Percentiles rank a stretch among this genome's conserved stretches.
These are phyloP conservation scores for Fusarium sp. DNA, from an alignment of 2,329 filamentous ascomycete species.

Conservation along the genomic window DNA sequence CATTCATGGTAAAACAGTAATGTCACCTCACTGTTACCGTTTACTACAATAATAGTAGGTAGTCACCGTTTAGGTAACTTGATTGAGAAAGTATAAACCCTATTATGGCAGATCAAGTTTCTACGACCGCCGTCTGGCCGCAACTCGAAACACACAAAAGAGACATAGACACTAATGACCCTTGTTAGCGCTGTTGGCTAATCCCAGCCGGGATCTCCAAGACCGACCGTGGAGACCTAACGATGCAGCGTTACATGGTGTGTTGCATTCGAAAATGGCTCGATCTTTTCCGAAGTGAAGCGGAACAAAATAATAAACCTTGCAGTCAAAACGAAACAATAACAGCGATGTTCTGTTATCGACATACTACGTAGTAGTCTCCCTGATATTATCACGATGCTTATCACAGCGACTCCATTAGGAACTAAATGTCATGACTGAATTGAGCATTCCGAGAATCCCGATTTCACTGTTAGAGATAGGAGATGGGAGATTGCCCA, in stretches of 20 bases:
- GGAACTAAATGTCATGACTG: background rate
- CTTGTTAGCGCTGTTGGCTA: conserved; percentile 3
- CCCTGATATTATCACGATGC: background rate
- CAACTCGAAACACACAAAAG: conserved; percentile 43
- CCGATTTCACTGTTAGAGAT: background rate
- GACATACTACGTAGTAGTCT: background rate
- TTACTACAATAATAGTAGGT: conserved; percentile 1
- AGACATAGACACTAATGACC: conserved; percentile 16
- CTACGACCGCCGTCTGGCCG: conserved; percentile 29
- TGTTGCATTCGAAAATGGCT: conserved; percentile 15
- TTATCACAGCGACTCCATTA: background rate
- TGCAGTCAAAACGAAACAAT: conserved; percentile 19
- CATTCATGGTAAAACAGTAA: background rate
- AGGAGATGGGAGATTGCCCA: background rate
- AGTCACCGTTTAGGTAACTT: conserved; percentile 14
- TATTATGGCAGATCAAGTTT: conserved; percentile 24
- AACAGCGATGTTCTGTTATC: conserved; percentile 6
- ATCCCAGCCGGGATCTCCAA: conserved; percentile 5
- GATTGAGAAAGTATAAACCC: conserved; percentile 9
- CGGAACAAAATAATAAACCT: background rate
- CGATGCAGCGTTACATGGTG: conserved; percentile 25
- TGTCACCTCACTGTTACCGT: conserved; percentile 27
- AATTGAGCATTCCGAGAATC: background rate
- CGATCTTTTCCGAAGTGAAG: conserved; percentile 11
- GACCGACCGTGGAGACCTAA: background rate